Conservation (phyloP, 148 eudicot species). For the Rheum nobile region DNA sequence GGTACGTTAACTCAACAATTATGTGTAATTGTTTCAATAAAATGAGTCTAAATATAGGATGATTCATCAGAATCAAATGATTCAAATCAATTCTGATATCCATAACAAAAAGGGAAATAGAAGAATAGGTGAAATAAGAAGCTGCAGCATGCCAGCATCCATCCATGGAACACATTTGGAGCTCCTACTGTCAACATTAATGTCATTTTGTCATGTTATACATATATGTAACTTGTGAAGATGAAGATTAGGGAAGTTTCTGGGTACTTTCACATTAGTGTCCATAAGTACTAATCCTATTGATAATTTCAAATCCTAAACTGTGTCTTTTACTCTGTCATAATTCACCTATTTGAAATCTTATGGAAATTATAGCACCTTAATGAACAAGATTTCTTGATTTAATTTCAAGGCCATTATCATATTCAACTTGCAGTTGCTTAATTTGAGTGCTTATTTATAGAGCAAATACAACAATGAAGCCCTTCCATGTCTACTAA, state of each 20-base stretch:
- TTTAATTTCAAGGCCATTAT: not conserved
- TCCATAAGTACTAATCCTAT: not conserved
- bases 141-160: constrained; percentile 2
- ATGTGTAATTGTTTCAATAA: too few species aligned
- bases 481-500: not conserved
- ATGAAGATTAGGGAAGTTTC: not conserved
- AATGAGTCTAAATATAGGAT: too few species aligned
- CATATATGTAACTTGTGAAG: not conserved
- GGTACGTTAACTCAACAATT: too few species aligned
- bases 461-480: not conserved
- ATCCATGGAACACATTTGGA: not conserved
- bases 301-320: not conserved
- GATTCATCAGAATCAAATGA: too few species aligned
- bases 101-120: not conserved
- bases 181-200: not conserved
- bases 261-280: not conserved
- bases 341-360: not conserved
- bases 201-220: not conserved
- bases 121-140: not conserved
- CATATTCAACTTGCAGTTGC: not conserved
- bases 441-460: not conserved
- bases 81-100: too few species aligned
- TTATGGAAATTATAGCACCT: not conserved
- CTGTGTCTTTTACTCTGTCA: not conserved
- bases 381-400: not conserved